Evolutionary conservation across 768 basidiomycete species (phyloP).

Genomic region (Udeniomyces megalosporus): DNA sequence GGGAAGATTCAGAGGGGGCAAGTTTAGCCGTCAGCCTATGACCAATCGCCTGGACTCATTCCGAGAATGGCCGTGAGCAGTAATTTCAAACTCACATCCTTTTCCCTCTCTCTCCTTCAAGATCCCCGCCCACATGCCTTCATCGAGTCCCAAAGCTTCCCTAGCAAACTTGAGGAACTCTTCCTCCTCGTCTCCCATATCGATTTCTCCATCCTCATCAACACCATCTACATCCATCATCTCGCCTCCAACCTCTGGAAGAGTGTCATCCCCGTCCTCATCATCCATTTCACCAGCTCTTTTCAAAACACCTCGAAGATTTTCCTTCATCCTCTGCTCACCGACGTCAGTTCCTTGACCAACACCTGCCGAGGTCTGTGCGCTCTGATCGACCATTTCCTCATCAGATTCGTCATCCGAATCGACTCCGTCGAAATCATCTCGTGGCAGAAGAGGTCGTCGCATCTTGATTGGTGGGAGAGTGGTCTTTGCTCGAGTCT

Average conservation of each 20-base stretch:
- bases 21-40: not conserved
- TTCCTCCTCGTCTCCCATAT: conserved; percentile 84
- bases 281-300: conserved; percentile 20
- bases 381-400: conserved; percentile 18
- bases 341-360: no score
- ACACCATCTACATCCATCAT: conserved; percentile 59
- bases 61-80: no score
- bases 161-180: conserved; percentile 92
- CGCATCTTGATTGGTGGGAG: conserved; percentile 40
- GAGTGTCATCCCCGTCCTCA: conserved; percentile 31
- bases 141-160: conserved; percentile 71
- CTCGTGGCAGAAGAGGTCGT: conserved; percentile 61
- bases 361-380: no score
- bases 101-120: conserved; percentile 55
- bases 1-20: no score
- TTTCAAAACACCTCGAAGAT: no score
- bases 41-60: not conserved
- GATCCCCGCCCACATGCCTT: conserved; percentile 81
- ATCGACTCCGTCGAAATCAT: conserved; percentile 78
- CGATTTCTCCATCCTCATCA: conserved; percentile 56
- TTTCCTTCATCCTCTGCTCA: no score
- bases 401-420: conserved; percentile 66
- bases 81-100: conserved; percentile 51
- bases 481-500: conserved; percentile 17
- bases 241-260: conserved; percentile 43